Evolutionary conservation across 805 yeast species (phyloP).

Genomic region (Scheffersomyces lignosus): DNA sequence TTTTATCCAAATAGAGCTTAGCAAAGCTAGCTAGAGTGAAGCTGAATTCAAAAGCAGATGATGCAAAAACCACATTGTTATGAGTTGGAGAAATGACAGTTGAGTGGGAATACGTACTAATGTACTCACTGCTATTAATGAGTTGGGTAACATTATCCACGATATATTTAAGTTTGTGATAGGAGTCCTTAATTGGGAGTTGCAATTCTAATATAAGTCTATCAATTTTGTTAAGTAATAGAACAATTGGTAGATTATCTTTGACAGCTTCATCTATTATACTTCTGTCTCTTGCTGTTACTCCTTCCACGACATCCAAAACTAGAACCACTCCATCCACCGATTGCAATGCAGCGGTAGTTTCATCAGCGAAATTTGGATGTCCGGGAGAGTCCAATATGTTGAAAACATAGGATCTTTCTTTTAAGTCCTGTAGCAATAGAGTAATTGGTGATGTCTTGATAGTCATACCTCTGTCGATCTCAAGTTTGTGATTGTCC

Average conservation of each 20-base stretch:
- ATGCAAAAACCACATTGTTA: constrained; percentile 74
- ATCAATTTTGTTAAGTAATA: constrained; percentile 82
- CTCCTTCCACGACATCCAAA: constrained; percentile 85
- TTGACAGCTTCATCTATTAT: constrained; percentile 53
- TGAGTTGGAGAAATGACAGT: constrained; percentile 55
- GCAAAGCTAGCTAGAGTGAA: constrained; percentile 73
- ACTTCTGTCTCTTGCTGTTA: constrained; percentile 53
- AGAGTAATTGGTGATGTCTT: constrained; percentile 63
- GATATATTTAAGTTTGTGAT: constrained; percentile 59
- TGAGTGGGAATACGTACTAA: constrained; percentile 24
- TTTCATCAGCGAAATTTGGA: constrained; percentile 76
- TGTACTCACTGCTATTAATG: constrained; percentile 36
- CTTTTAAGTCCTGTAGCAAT: constrained; percentile 50
- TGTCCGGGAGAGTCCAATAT: constrained; percentile 93
- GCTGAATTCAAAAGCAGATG: constrained; percentile 58
- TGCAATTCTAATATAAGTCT: constrained; percentile 77
- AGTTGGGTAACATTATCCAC: constrained; percentile 65
- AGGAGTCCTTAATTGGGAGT: constrained; percentile 73
- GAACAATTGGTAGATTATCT: constrained; percentile 50
- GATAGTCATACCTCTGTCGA: constrained; percentile 67
- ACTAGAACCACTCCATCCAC: constrained; percentile 70
- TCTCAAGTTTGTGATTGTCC: constrained; percentile 71
- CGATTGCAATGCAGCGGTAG: constrained; percentile 53
- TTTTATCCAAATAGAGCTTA: constrained; percentile 36
- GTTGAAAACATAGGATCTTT: constrained; percentile 58